These are phyloP conservation scores for Ampelomyces quisqualis DNA, from an alignment of 2,329 filamentous ascomycete species.

Conservation along the genomic window DNA sequence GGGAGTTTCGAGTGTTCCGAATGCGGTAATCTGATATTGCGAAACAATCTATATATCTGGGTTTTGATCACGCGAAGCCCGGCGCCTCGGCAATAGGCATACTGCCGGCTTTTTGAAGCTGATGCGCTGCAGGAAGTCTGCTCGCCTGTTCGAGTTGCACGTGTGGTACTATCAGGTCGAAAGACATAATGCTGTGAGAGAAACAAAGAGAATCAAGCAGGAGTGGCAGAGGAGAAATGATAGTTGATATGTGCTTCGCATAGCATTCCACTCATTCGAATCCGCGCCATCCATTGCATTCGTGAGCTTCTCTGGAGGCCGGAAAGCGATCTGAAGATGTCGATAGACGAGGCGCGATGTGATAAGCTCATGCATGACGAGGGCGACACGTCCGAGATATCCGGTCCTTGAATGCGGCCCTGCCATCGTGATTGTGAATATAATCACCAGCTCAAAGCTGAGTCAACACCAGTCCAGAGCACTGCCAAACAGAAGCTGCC, in stretches of 20 bases:
- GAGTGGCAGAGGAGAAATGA: too few relatives aligned
- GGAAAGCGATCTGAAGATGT: too few relatives aligned
- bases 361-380: background rate
- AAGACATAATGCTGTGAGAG: background rate
- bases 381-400: background rate
- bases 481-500: too few relatives aligned
- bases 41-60: conserved; percentile 15
- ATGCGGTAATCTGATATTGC: conserved; percentile 27
- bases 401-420: background rate
- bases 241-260: too few relatives aligned
- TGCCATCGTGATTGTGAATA: too few relatives aligned
- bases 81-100: conserved; percentile 21
- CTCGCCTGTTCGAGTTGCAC: background rate
- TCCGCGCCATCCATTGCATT: too few relatives aligned
- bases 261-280: too few relatives aligned
- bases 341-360: background rate
- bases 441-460: too few relatives aligned
- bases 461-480: too few relatives aligned
- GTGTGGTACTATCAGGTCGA: background rate
- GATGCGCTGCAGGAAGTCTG: conserved; percentile 2
- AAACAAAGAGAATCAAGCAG: too few relatives aligned
- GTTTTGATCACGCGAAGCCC: conserved; percentile 25
- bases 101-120: conserved; percentile 14
- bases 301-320: too few relatives aligned
- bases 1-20: conserved; percentile 21